These are phyloP conservation scores for Coemansia guatemalensis DNA, from an alignment of 192 early-diverging fungal genomes.

Conservation along the genomic window DNA sequence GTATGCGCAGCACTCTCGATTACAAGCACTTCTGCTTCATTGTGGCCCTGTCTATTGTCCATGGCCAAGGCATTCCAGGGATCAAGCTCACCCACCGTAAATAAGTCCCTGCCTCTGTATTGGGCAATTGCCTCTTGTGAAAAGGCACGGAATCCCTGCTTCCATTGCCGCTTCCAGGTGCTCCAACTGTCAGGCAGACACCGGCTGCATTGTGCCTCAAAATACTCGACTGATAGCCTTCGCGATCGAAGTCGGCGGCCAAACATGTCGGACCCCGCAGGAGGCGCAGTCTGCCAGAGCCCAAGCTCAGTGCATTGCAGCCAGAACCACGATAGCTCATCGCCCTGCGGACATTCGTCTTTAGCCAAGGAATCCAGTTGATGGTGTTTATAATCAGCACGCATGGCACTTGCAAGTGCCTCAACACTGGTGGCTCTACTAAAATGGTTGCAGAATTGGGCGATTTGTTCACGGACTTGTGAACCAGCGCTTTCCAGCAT, in stretches of 20 bases:
- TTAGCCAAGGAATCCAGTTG: background rate
- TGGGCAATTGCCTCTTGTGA: constrained; percentile 9
- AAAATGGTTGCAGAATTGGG: constrained; percentile 11
- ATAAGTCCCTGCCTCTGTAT: background rate
- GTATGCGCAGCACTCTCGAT: constrained; percentile 25
- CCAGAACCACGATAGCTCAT: constrained; percentile 36
- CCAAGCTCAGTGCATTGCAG: constrained; percentile 40
- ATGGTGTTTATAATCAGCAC: background rate
- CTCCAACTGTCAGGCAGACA: constrained; percentile 15
- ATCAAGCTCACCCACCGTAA: constrained; percentile 32
- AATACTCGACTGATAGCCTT: constrained; percentile 15
- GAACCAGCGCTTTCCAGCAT: constrained; percentile 7
- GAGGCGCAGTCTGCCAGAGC: constrained; percentile 48
- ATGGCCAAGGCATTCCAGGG: constrained; percentile 23
- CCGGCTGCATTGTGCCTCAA: constrained; percentile 12
- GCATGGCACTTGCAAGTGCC: constrained; percentile 9
- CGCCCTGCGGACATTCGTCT: constrained; percentile 9
- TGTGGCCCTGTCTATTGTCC: too few relatives aligned
- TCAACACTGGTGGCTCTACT: background rate
- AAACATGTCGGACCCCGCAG: background rate
- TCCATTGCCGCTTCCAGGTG: background rate
- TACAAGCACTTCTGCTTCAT: background rate
- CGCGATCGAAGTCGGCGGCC: constrained; percentile 25
- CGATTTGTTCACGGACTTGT: background rate
- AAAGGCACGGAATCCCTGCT: constrained; percentile 17